Percentiles rank a stretch among this genome's conserved stretches.
phyloP scores from a whole-genome alignment of 2,329 filamentous ascomycete genomes.

The Calonectria naviculata region DNA sequence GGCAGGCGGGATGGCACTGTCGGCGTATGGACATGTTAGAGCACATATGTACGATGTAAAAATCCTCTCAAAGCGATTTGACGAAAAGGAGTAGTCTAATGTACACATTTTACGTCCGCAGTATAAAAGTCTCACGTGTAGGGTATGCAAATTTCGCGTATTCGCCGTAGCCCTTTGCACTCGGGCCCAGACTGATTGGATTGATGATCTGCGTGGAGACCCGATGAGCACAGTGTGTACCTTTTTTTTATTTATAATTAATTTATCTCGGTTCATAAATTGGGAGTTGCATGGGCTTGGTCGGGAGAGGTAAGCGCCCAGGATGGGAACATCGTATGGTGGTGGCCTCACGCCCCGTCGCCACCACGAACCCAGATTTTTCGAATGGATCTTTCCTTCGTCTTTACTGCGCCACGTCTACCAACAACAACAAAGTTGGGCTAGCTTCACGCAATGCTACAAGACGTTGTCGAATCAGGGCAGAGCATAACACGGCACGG shows the following conservation, averaged over 20 bases:
- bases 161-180: not conserved
- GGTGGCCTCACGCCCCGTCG: not conserved
- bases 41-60: slow-evolving; percentile 39
- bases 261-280: no score
- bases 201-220: not conserved
- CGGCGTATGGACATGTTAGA: slow-evolving; percentile 86
- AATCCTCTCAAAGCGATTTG: slow-evolving; percentile 34
- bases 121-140: not conserved
- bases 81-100: not conserved
- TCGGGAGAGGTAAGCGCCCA: not conserved
- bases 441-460: not conserved
- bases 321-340: not conserved
- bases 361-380: not conserved
- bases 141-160: not conserved
- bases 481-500: not conserved
- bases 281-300: not conserved
- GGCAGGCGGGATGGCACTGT: slow-evolving; percentile 89
- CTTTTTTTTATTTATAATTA: no score
- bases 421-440: not conserved
- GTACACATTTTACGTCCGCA: slow-evolving; percentile 1
- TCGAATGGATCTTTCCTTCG: not conserved
- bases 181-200: not conserved
- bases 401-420: not conserved
- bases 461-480: not conserved
- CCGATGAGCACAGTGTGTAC: no score